phyloP scores from a whole-genome alignment of 257 asterid genomes.

The Solanum arcanum region DNA sequence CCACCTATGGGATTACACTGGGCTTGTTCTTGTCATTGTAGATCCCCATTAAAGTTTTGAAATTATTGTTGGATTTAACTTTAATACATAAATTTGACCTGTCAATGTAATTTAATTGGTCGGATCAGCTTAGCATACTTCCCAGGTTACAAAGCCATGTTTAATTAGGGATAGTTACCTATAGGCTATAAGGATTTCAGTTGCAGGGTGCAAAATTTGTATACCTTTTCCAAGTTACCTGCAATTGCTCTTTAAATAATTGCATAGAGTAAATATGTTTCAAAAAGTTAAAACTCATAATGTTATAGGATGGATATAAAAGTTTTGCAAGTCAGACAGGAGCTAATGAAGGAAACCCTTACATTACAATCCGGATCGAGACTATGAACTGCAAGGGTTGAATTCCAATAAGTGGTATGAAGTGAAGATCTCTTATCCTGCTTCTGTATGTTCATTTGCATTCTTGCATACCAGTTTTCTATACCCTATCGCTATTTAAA shows the following conservation, averaged over 20 bases:
- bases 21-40: not conserved
- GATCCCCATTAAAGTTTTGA: not conserved
- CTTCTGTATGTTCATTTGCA: constrained; percentile 55
- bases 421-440: constrained; percentile 94
- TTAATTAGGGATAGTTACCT: not conserved
- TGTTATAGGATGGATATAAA: constrained; percentile 24
- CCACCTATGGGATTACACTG: not conserved
- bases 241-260: not conserved
- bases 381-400: constrained; percentile 49
- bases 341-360: constrained; percentile 44
- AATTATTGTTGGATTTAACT: not conserved
- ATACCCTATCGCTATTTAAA: not conserved
- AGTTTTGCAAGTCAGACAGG: constrained; percentile 41
- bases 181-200: not conserved
- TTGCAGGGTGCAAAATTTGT: not conserved
- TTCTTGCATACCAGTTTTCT: not conserved
- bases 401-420: constrained; percentile 60
- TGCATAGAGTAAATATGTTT: not conserved
- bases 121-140: not conserved
- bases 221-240: not conserved
- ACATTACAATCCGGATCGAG: constrained; percentile 42
- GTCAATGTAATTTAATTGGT: not conserved
- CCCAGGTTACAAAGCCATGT: not conserved
- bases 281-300: not conserved
- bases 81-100: not conserved